Evolutionary conservation across 78 protist species (phyloP), one percentile per base, ranked within the genome.

Genomic region (Protostelium mycophagum): DNA sequence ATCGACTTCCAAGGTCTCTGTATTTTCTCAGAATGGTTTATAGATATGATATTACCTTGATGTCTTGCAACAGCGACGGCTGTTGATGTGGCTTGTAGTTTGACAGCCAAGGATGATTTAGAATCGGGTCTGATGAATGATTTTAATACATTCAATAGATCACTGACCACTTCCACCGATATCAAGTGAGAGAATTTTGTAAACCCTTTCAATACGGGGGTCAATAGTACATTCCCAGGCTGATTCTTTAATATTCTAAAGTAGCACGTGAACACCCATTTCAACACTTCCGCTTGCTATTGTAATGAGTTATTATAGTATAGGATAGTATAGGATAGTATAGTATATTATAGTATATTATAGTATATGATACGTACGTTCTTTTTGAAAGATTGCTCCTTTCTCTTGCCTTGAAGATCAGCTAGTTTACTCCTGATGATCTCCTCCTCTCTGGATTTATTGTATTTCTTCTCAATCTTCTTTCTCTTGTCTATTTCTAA

Each of bases 221-320:
- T 34, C 37, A 92, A n/a, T 5, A 91, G 92, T 25, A 89, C 91
- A 28, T 91, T 88, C 25, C 87, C 84, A 1, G 94, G 91, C 36
- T 91, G 90, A 31, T 89, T 36, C 38, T 92, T 92, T 25, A 92
- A 90, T 23, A 92, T 88, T 38, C 94, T 35, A 86, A 92, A 92
- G 84, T 92, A 92, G 39, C 89, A 85, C 36, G 90, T 86, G 36
- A 92, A 92, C 29, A 92, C 87, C 28, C 91, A 34, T 86, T 92
- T 92, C 35, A 92, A 86, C 31, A 92, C 90, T 85, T 92, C 94
- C 1, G 94, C 89, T 88, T 91, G 94, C 73, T 51, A n/a, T n/a
- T n/a, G n/a, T n/a, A 51, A 51, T 25, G 73, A 51, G 73, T 25
- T 51, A 25, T 51, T 51, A 25, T 16, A 51, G 73, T 16, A 51